Percentiles rank a stretch among this genome's conserved stretches.
Conservation (phyloP, 169 alveolate species). For the Theileria luwenshuni region DNA sequence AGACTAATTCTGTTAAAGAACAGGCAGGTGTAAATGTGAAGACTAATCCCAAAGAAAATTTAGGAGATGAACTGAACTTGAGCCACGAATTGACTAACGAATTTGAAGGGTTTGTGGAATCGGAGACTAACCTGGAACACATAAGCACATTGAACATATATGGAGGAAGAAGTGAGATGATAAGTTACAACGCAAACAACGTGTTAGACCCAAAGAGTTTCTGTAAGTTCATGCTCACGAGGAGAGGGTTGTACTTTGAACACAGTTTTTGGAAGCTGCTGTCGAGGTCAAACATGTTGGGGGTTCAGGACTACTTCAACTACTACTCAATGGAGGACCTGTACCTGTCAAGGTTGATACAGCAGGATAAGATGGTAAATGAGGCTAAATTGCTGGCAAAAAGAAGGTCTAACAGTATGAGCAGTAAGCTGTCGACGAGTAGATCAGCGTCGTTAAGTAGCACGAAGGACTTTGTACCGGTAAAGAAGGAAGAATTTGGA, state of each 20-base stretch:
- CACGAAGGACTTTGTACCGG: neutral
- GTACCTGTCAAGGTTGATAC: constrained; percentile 31
- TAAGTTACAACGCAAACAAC: constrained; percentile 6
- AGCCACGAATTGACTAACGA: neutral
- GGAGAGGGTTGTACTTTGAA: constrained; percentile 22
- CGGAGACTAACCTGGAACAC: constrained; percentile 1
- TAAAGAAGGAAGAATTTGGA: neutral
- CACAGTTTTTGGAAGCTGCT: constrained; percentile 19
- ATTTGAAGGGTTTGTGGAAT: too few relatives aligned
- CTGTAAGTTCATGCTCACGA: neutral
- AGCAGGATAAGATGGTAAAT: constrained; percentile 21
- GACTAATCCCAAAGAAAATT: too few relatives aligned
- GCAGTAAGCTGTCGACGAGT: constrained; percentile 4
- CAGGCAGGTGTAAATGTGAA: too few relatives aligned
- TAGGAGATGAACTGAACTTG: neutral
- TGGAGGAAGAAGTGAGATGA: neutral
- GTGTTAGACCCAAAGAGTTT: constrained; percentile 14
- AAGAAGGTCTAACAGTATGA: constrained; percentile 14
- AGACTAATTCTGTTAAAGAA: too few relatives aligned
- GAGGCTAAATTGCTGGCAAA: neutral
- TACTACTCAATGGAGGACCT: constrained; percentile 18
- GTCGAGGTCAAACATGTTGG: neutral
- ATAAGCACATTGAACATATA: constrained; percentile 11
- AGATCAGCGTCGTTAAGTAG: constrained; percentile 4
- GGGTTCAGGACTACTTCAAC: constrained; percentile 26